Evolutionary conservation across 2,329 filamentous ascomycete species (phyloP).

Genomic region (Alternaria ventricosa): DNA sequence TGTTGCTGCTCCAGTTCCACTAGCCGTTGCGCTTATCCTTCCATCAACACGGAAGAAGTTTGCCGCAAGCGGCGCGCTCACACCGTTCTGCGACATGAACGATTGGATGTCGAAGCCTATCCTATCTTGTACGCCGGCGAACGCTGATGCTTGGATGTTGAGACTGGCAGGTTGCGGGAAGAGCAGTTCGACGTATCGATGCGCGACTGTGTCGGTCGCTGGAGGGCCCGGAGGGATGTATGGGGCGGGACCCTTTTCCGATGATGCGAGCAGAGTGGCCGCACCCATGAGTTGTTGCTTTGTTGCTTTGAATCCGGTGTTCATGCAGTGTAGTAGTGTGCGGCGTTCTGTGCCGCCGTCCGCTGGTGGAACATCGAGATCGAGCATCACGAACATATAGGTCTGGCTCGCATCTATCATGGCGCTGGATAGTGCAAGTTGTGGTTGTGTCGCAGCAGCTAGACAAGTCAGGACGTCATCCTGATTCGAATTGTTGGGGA

Average conservation of each 20-base stretch:
- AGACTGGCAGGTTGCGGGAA: slow-evolving; percentile 41
- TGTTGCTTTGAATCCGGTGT: slow-evolving; percentile 43
- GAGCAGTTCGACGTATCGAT: slow-evolving; percentile 46
- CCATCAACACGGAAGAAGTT: slow-evolving; percentile 48
- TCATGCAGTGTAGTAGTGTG: slow-evolving; percentile 43
- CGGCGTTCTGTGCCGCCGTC: slow-evolving; percentile 33
- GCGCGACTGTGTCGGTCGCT: slow-evolving; percentile 39
- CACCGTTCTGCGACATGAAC: slow-evolving; percentile 33
- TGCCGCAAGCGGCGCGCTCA: slow-evolving; percentile 37
- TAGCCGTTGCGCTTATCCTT: slow-evolving; percentile 16
- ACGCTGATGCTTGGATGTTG: slow-evolving; percentile 28
- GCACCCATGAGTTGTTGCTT: slow-evolving; percentile 30
- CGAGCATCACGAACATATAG: slow-evolving; percentile 47
- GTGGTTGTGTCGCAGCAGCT: slow-evolving; percentile 38
- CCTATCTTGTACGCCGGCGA: slow-evolving; percentile 25
- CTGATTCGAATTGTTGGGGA: background rate
- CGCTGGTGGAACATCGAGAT: slow-evolving; percentile 42
- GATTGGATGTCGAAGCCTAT: slow-evolving; percentile 38
- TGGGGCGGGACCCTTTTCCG: slow-evolving; percentile 36
- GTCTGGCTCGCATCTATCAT: slow-evolving; percentile 24
- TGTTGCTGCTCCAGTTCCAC: background rate
- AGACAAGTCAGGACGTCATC: slow-evolving; percentile 8
- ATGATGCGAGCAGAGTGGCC: slow-evolving; percentile 34
- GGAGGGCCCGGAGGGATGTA: slow-evolving; percentile 45
- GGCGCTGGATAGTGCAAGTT: slow-evolving; percentile 32